Percentiles rank a stretch among this genome's conserved stretches.
Evolutionary conservation across 305 asterid genomes (phyloP).

Genomic region (Fraxinus xanthoxyloides): DNA sequence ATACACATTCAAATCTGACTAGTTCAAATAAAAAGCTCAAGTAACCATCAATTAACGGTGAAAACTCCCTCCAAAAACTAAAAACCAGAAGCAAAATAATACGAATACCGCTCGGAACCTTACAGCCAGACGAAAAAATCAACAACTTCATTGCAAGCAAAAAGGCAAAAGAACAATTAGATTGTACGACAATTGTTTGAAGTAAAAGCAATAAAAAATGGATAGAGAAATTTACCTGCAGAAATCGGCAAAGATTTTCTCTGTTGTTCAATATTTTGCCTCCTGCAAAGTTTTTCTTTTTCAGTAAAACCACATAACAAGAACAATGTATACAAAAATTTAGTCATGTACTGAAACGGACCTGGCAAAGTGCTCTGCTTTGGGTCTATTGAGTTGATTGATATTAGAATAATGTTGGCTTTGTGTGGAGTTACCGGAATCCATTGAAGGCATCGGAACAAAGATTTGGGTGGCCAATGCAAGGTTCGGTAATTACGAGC

Average conservation of each 20-base stretch:
- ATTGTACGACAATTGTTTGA: neutral
- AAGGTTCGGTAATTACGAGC: too few species aligned
- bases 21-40: neutral
- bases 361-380: slow-evolving; percentile 46
- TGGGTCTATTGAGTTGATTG: slow-evolving; percentile 34
- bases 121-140: neutral
- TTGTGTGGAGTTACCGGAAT: too few species aligned
- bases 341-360: slow-evolving; percentile 9
- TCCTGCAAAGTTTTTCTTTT: slow-evolving; percentile 34
- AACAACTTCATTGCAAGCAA: neutral
- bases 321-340: neutral
- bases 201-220: neutral
- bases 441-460: too few species aligned
- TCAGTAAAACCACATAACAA: neutral
- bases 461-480: too few species aligned
- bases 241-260: slow-evolving; percentile 77
- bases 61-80: neutral
- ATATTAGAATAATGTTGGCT: slow-evolving; percentile 16
- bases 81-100: neutral
- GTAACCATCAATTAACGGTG: neutral
- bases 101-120: slow-evolving; percentile 4
- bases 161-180: neutral
- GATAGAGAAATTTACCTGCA: slow-evolving; percentile 41
- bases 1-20: too few species aligned
- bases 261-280: slow-evolving; percentile 62